Conservation (phyloP, 2,329 filamentous ascomycete genomes). For the Alternaria triticimaculans region DNA sequence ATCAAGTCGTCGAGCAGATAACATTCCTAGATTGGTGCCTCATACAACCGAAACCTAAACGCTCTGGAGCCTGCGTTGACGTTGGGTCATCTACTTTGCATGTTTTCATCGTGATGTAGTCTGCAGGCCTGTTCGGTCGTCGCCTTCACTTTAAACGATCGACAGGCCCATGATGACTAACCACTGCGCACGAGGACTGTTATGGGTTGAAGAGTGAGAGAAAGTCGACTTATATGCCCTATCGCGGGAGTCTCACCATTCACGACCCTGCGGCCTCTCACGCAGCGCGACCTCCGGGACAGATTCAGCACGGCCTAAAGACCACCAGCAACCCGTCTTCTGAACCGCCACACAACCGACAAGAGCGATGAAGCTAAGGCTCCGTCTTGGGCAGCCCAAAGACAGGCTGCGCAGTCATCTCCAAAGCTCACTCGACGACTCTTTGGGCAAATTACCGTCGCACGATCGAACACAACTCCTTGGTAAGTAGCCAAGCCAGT, state of each 20-base stretch:
- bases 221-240: not conserved
- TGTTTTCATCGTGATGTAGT: not conserved
- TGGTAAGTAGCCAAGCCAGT: not conserved
- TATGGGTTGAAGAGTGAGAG: not conserved
- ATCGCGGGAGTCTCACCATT: not conserved
- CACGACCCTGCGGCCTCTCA: not conserved
- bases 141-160: not conserved
- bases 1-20: not conserved
- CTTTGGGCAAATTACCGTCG: slow-evolving; percentile 4
- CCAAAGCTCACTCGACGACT: slow-evolving; percentile 4
- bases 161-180: not conserved
- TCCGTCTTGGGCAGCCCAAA: not conserved
- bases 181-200: not conserved
- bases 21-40: not conserved
- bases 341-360: not conserved
- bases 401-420: slow-evolving; percentile 3
- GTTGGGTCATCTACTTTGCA: not conserved
- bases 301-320: not conserved
- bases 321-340: not conserved
- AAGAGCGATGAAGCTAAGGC: not conserved
- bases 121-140: not conserved
- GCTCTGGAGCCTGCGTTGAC: not conserved
- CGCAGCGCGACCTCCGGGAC: not conserved
- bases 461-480: slow-evolving; percentile 12
- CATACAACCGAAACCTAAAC: not conserved